These are phyloP conservation scores for Pilatotrama ljubarskyi DNA, from an alignment of 768 basidiomycete genomes.

Conservation along the genomic window DNA sequence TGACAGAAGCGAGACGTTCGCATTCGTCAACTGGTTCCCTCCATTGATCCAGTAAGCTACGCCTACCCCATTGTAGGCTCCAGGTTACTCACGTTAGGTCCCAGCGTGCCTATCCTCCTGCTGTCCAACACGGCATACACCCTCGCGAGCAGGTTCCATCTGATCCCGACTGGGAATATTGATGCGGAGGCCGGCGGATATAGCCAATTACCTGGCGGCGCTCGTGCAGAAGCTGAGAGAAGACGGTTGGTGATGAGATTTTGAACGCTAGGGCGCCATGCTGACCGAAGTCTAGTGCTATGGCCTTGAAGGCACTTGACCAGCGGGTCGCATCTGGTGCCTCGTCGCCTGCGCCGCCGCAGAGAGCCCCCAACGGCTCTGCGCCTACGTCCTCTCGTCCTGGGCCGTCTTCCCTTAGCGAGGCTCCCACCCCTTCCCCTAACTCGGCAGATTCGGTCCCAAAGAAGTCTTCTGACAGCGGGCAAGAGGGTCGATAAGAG, in stretches of 20 bases:
- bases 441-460: not conserved
- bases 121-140: constrained; percentile 69
- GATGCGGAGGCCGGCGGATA: constrained; percentile 79
- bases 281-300: constrained; percentile 55
- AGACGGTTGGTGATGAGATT: constrained; percentile 63
- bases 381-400: constrained; percentile 7
- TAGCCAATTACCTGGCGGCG: constrained; percentile 76
- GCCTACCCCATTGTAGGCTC: not conserved
- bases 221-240: constrained; percentile 95
- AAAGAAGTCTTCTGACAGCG: not conserved
- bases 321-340: constrained; percentile 76
- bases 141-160: constrained; percentile 64
- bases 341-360: constrained; percentile 28
- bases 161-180: constrained; percentile 64
- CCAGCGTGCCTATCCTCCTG: constrained; percentile 70
- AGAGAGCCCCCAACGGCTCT: constrained; percentile 20
- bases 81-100: constrained; percentile 3
- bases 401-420: constrained; percentile 9
- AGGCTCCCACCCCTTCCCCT: not conserved
- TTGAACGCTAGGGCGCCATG: not conserved
- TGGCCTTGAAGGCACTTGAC: constrained; percentile 96
- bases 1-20: constrained; percentile 95
- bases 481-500: not conserved
- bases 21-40: constrained; percentile 95
- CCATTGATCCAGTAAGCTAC: constrained; percentile 86